Conservation (phyloP, 2,329 filamentous ascomycete genomes). For the Ophiostoma quercus region DNA sequence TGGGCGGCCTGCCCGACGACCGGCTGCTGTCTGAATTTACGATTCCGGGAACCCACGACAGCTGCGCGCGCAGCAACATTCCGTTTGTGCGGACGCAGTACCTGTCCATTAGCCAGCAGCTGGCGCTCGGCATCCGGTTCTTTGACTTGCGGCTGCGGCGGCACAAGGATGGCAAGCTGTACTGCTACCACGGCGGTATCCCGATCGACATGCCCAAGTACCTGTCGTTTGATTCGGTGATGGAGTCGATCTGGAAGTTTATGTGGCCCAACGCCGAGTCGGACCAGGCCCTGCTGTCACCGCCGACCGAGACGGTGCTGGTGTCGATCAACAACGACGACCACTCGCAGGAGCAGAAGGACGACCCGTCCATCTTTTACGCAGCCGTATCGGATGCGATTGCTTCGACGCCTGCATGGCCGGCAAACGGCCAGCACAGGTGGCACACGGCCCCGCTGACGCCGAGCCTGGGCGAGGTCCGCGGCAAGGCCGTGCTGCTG, state of each 20-base stretch:
- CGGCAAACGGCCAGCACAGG: constrained; percentile 34
- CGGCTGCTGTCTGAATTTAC: constrained; percentile 58
- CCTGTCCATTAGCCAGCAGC: constrained; percentile 55
- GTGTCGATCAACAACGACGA: constrained; percentile 65
- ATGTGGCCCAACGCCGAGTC: constrained; percentile 42
- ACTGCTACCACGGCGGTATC: constrained; percentile 66
- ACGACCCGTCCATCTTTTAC: constrained; percentile 36
- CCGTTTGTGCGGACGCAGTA: constrained; percentile 70
- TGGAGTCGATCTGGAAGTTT: constrained; percentile 56
- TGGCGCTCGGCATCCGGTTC: constrained; percentile 67
- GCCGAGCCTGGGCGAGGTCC: constrained; percentile 56
- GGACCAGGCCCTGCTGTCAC: constrained; percentile 29
- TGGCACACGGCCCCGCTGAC: constrained; percentile 60
- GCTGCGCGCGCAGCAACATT: constrained; percentile 39
- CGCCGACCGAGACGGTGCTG: constrained; percentile 61
- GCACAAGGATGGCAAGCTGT: constrained; percentile 44
- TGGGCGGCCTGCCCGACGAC: constrained; percentile 53
- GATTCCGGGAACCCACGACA: constrained; percentile 71
- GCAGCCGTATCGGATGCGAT: constrained; percentile 51
- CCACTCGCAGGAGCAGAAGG: constrained; percentile 56
- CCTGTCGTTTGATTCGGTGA: constrained; percentile 57
- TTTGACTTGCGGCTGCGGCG: constrained; percentile 54
- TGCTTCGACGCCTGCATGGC: constrained; percentile 35
- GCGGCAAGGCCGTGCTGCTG: constrained; percentile 63
- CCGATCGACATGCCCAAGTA: constrained; percentile 60